These are phyloP conservation scores for Exidia glandulosa DNA, from an alignment of 768 basidiomycete species.

Conservation along the genomic window DNA sequence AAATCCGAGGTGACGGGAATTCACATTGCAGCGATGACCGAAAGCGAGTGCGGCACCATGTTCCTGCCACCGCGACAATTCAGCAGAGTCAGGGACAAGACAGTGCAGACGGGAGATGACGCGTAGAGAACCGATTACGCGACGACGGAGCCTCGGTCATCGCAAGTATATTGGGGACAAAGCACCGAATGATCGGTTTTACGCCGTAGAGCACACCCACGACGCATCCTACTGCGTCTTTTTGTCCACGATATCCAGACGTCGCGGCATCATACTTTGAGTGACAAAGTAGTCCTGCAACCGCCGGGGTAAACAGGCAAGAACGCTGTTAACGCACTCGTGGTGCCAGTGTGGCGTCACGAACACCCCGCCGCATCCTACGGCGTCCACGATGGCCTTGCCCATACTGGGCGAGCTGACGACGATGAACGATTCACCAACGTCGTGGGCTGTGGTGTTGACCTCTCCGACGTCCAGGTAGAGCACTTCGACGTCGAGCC, in stretches of 20 bases:
- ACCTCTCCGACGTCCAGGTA: background rate
- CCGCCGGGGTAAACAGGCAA: background rate
- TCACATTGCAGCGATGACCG: too few species aligned
- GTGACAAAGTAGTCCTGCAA: background rate
- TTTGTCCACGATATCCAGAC: background rate
- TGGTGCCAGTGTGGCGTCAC: background rate
- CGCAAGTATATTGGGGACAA: too few species aligned
- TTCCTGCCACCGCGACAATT: too few species aligned
- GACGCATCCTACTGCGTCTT: background rate
- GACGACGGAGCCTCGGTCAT: too few species aligned
- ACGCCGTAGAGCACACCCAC: too few species aligned
- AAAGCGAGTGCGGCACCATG: too few species aligned
- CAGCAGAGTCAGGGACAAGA: too few species aligned
- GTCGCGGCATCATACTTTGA: background rate
- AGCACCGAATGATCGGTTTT: too few species aligned
- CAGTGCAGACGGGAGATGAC: too few species aligned
- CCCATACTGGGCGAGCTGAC: background rate
- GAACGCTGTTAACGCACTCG: background rate
- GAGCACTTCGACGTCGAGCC: background rate
- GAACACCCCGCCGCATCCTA: background rate
- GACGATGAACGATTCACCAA: background rate
- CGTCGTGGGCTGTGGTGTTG: background rate
- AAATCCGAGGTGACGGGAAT: too few species aligned
- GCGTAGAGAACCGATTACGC: too few species aligned
- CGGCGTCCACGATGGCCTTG: background rate